Conservation (phyloP, 2,329 filamentous ascomycete genomes). For the Colletotrichum godetiae region DNA sequence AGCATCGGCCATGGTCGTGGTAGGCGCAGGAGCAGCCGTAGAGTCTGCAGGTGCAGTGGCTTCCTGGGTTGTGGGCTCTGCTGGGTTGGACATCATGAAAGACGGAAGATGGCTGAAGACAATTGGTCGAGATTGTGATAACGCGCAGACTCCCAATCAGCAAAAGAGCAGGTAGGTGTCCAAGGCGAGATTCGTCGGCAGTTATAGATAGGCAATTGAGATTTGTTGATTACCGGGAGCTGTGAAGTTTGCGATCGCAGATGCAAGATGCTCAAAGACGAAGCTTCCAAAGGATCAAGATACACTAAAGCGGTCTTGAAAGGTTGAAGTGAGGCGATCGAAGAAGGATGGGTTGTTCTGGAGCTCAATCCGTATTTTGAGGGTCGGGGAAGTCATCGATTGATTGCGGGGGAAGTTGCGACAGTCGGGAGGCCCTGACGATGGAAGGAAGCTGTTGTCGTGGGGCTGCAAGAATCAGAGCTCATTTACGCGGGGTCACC, state of each 20-base stretch:
- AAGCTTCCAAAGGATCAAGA: background rate
- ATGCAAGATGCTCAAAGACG: background rate
- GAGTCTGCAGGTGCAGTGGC: slow-evolving; percentile 36
- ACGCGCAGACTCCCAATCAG: background rate
- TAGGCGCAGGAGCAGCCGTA: slow-evolving; percentile 13
- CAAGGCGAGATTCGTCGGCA: background rate
- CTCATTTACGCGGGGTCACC: slow-evolving; percentile 45
- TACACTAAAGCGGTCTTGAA: background rate
- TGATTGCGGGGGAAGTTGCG: background rate
- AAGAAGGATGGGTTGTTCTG: background rate
- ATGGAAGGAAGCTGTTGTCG: background rate
- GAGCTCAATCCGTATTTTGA: background rate
- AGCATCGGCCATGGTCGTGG: slow-evolving; percentile 11
- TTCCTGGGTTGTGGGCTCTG: slow-evolving; percentile 17
- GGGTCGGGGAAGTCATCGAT: background rate
- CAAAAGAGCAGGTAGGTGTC: background rate
- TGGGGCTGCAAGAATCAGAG: background rate
- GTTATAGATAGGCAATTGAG: background rate
- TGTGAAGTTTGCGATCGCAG: background rate
- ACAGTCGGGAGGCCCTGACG: background rate
- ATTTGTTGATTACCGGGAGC: slow-evolving; percentile 2
- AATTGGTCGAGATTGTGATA: background rate
- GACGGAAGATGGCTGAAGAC: background rate
- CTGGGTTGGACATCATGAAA: slow-evolving; percentile 29
- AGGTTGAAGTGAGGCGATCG: background rate